Conservation (phyloP, 352 stramenopile genomes). For the Phytophthora aleatoria region DNA sequence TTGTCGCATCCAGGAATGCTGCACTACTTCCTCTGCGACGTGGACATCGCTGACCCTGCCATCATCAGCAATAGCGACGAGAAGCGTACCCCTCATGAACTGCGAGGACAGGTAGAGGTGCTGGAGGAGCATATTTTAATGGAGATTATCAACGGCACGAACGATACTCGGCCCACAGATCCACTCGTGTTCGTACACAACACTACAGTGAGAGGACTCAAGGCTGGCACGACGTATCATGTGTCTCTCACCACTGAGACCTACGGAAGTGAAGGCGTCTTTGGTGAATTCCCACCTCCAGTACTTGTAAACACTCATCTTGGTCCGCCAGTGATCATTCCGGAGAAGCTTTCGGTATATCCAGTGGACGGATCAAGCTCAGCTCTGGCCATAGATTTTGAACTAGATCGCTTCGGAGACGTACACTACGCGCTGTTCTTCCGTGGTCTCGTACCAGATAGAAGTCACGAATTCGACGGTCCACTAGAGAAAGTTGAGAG, state of each 20-base stretch:
- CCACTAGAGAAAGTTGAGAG: not conserved
- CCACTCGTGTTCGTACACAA: constrained; percentile 66
- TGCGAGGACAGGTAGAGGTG: constrained; percentile 57
- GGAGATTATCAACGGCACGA: constrained; percentile 76
- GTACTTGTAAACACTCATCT: constrained; percentile 71
- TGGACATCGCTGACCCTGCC: constrained; percentile 75
- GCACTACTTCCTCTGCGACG: constrained; percentile 77
- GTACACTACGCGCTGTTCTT: constrained; percentile 84
- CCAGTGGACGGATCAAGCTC: constrained; percentile 49
- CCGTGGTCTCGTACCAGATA: constrained; percentile 50
- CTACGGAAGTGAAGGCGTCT: constrained; percentile 60
- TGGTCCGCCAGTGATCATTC: constrained; percentile 45
- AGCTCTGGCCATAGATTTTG: constrained; percentile 57
- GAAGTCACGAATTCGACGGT: constrained; percentile 26
- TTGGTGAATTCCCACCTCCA: constrained; percentile 72
- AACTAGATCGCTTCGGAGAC: constrained; percentile 61
- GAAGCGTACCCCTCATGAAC: constrained; percentile 36
- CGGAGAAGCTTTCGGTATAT: constrained; percentile 36
- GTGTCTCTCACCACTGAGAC: constrained; percentile 83
- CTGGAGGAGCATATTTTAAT: constrained; percentile 50
- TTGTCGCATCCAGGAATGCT: constrained; percentile 65
- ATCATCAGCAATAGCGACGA: constrained; percentile 41
- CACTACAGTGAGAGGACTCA: constrained; percentile 49
- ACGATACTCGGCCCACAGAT: constrained; percentile 66
- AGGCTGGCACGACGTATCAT: constrained; percentile 64